These are phyloP conservation scores for Bipolaris oryzae DNA, from an alignment of 2,329 filamentous ascomycete species.

Conservation along the genomic window DNA sequence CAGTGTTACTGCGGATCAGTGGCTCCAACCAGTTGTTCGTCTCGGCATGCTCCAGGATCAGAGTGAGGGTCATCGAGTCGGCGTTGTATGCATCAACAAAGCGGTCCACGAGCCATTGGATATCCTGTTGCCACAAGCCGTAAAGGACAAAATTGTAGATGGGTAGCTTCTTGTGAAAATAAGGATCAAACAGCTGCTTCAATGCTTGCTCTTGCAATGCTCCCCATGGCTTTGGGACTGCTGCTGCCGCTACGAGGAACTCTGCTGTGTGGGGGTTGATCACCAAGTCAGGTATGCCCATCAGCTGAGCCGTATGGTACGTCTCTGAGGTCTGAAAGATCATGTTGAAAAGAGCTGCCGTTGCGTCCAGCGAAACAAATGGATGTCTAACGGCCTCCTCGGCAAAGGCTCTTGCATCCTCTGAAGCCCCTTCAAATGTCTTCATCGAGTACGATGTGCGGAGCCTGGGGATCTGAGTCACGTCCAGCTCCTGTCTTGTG, in stretches of 20 bases:
- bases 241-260: constrained; percentile 78
- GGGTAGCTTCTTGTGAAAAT: constrained; percentile 76
- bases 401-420: constrained; percentile 65
- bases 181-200: constrained; percentile 79
- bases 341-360: constrained; percentile 69
- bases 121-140: constrained; percentile 89
- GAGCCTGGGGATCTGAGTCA: constrained; percentile 81
- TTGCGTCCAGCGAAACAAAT: constrained; percentile 84
- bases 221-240: constrained; percentile 78
- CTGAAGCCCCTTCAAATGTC: constrained; percentile 66
- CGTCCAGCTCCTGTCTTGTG: constrained; percentile 76
- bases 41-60: constrained; percentile 79
- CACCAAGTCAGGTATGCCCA: constrained; percentile 64
- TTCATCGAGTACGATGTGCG: constrained; percentile 74
- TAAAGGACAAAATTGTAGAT: constrained; percentile 89
- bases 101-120: constrained; percentile 80
- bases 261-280: constrained; percentile 76
- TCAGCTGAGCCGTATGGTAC: constrained; percentile 61
- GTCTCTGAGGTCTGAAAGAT: constrained; percentile 64
- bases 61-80: constrained; percentile 69
- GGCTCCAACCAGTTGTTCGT: constrained; percentile 85
- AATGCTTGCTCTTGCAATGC: constrained; percentile 75
- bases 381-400: constrained; percentile 79
- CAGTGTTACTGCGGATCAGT: constrained; percentile 77
- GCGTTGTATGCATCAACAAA: constrained; percentile 77